These are phyloP conservation scores for Phalaenopsis hybrid DNA, from an alignment of 116 monocot genomes.

Conservation along the genomic window DNA sequence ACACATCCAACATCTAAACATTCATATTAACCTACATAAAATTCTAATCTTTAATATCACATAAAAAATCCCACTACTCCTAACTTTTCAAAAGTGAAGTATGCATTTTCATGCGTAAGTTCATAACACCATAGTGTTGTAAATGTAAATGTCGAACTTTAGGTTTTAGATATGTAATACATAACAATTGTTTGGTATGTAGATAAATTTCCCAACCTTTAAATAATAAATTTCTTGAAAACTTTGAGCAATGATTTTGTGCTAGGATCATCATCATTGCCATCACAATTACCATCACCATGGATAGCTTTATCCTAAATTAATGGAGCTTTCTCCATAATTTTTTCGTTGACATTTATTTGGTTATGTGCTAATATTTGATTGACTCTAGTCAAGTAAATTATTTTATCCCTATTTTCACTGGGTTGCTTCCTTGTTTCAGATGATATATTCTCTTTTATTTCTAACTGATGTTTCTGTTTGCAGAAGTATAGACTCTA, in stretches of 20 bases:
- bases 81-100: too few species aligned
- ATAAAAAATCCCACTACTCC: too few species aligned
- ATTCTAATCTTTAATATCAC: too few species aligned
- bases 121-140: too few species aligned
- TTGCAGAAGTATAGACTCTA: conserved; percentile 87
- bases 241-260: not conserved
- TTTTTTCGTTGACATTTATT: not conserved
- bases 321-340: not conserved
- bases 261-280: not conserved
- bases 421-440: not conserved
- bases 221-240: too few species aligned
- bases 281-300: too few species aligned
- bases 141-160: too few species aligned
- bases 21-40: too few species aligned
- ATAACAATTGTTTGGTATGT: too few species aligned
- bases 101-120: too few species aligned
- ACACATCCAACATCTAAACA: not conserved
- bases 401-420: not conserved
- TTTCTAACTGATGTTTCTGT: not conserved
- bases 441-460: not conserved
- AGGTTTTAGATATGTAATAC: too few species aligned
- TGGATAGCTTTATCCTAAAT: not conserved
- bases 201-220: too few species aligned
- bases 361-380: not conserved
- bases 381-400: not conserved